phyloP scores from a whole-genome alignment of 768 basidiomycete species.

The Mycena indigotica region DNA sequence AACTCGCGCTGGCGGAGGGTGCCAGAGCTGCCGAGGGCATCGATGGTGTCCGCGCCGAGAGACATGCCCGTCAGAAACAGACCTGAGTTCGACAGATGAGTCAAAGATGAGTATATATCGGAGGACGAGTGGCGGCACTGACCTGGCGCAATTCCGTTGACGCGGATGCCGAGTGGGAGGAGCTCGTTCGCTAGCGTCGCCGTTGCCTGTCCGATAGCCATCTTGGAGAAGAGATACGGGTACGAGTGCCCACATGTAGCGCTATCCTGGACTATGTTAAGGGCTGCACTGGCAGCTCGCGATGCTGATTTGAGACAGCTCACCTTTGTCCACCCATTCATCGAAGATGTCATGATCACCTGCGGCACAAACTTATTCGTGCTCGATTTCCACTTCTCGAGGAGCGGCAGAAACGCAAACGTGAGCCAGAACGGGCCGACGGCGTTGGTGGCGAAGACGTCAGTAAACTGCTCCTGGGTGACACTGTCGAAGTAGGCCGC shows the following conservation, averaged over 20 bases:
- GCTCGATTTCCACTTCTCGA: slow-evolving; percentile 47
- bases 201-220: slow-evolving; percentile 50
- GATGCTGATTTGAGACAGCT: neutral
- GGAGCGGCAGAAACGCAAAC: slow-evolving; percentile 56
- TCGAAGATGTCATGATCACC: slow-evolving; percentile 52
- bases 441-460: no score
- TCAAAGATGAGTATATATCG: no score
- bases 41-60: slow-evolving; percentile 8
- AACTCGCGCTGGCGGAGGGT: slow-evolving; percentile 21
- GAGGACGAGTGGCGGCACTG: no score
- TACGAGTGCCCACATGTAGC: slow-evolving; percentile 42
- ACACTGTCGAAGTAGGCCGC: no score
- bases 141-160: slow-evolving; percentile 53
- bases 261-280: slow-evolving; percentile 36
- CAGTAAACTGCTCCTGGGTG: no score
- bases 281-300: neutral
- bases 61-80: slow-evolving; percentile 3
- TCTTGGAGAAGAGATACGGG: slow-evolving; percentile 52
- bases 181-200: slow-evolving; percentile 49
- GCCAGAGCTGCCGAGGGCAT: slow-evolving; percentile 29
- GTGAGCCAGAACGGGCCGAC: slow-evolving; percentile 59
- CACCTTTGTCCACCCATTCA: slow-evolving; percentile 57
- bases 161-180: slow-evolving; percentile 47
- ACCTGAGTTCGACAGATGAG: no score
- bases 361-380: slow-evolving; percentile 46